Evolutionary conservation across 2,329 filamentous ascomycete genomes (phyloP), one percentile per base, ranked within the genome.

Genomic region (Pseudocercospora eumusae): DNA sequence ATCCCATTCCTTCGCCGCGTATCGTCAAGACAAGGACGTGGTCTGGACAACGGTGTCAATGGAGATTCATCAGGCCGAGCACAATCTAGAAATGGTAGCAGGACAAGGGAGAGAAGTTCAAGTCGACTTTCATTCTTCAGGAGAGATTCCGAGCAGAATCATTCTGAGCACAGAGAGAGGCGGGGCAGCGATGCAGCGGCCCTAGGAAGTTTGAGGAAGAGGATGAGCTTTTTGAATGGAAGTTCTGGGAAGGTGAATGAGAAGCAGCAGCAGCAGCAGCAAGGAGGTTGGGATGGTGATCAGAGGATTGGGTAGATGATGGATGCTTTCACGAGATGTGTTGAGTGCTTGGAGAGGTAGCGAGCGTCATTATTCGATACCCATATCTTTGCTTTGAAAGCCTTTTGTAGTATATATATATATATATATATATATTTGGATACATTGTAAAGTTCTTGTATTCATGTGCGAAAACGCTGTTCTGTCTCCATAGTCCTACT

Each of bases 141-240:
- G 53, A 64, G 42, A 28, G 47, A 53, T 23, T 21, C 20, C 13
- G 44, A 47, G 44, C 23, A 21, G 44, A 47, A 25, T 13, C 5
- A 25, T 9, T 21, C 44, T 9, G 44, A 21, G 20, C 18, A 23
- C 13, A 25, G 47, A 25, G 47, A 52, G 1, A 52, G 47, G 13
- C 54, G 25, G 49, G 40, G 53, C 55, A 57, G 55, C 44, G 59
- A 58, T 60, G 54, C 33, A 40, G 44, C 28, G 10, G 49, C 18
- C 0, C 15, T 40, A 13, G 36, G 33, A 31, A 64, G 36, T 52
- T 84, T 96, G 67, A 86, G 88, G 77, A 93, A 92, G 79, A 80
- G 92, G 71, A 81, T 96, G 67, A 95, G 90, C 74, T 80, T 92
- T 70, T 80, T 96, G 71, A 90, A 89, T 74, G 82, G 92, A 56